These are phyloP conservation scores for Pharnaceum exiguum DNA, from an alignment of 148 eudicot genomes.

Conservation along the genomic window DNA sequence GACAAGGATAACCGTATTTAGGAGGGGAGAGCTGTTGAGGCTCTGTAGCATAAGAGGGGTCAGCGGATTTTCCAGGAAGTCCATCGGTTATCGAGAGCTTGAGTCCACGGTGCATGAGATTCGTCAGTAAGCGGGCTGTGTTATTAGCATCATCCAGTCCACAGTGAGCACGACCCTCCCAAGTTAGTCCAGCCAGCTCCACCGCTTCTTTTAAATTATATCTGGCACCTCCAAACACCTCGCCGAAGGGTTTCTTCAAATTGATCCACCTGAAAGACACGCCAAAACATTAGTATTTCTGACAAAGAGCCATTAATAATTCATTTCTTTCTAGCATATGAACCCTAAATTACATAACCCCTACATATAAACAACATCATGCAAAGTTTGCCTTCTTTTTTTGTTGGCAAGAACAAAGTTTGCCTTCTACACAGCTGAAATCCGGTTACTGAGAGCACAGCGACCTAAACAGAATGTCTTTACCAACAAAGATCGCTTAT, in stretches of 20 bases:
- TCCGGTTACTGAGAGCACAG: no score
- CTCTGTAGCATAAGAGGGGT: constrained; percentile 29
- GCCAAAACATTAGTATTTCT: constrained; percentile 1
- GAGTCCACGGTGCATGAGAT: constrained; percentile 61
- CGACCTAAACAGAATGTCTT: no score
- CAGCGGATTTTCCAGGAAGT: constrained; percentile 37
- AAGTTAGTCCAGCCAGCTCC: constrained; percentile 68
- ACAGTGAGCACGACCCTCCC: constrained; percentile 95
- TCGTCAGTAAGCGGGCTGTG: constrained; percentile 69
- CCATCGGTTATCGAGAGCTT: constrained; percentile 67
- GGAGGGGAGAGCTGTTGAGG: constrained; percentile 24
- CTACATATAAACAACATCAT: no score
- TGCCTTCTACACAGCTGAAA: no score
- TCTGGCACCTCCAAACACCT: constrained; percentile 49
- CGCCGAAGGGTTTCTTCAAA: constrained; percentile 61
- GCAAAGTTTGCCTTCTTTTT: no score
- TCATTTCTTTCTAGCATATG: no score
- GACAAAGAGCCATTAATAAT: neutral
- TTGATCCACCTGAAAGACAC: constrained; percentile 72
- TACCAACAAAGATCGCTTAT: no score
- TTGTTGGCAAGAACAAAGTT: no score
- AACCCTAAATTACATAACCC: no score
- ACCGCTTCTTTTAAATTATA: constrained; percentile 89
- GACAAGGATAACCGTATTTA: constrained; percentile 27
- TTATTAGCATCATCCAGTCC: constrained; percentile 95